phyloP scores from a whole-genome alignment of 208 protist genomes.

The Acanthamoeba sp. region DNA sequence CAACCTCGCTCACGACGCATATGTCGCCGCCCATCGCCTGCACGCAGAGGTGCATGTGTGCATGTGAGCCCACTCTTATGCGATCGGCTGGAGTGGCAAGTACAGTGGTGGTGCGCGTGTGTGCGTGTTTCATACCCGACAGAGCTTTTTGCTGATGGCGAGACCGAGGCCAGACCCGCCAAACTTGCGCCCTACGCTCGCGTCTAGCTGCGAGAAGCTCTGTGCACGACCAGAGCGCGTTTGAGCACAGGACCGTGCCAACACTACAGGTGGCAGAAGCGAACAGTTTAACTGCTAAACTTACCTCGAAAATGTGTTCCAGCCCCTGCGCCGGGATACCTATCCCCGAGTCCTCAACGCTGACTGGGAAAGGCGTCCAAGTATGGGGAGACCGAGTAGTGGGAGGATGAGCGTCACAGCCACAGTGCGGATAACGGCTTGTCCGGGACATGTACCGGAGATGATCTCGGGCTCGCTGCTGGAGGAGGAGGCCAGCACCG shows the following conservation, averaged over 20 bases:
- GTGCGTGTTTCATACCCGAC: not conserved
- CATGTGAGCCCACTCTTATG: too few species aligned
- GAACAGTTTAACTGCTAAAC: too few species aligned
- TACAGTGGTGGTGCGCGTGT: too few species aligned
- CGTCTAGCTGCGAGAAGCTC: constrained; percentile 43
- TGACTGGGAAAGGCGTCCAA: too few species aligned
- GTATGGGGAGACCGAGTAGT: too few species aligned
- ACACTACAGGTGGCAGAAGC: too few species aligned
- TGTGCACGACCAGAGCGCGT: too few species aligned
- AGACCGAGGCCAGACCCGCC: constrained; percentile 27
- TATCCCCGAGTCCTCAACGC: constrained; percentile 5
- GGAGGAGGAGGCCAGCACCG: not conserved
- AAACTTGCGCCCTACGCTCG: constrained; percentile 18
- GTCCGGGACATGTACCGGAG: not conserved
- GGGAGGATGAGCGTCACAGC: too few species aligned
- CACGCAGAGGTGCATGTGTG: not conserved
- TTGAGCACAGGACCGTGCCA: too few species aligned
- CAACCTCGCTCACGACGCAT: not conserved
- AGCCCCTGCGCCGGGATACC: not conserved
- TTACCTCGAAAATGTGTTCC: constrained; percentile 16
- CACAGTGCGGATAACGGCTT: too few species aligned
- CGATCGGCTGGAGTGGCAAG: too few species aligned
- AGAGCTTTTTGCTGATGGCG: constrained; percentile 45
- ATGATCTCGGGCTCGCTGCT: not conserved
- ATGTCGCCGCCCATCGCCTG: constrained; percentile 22